Conservation (phyloP, 2,329 filamentous ascomycete genomes). For the Lasiodiplodia hormozganensis region DNA sequence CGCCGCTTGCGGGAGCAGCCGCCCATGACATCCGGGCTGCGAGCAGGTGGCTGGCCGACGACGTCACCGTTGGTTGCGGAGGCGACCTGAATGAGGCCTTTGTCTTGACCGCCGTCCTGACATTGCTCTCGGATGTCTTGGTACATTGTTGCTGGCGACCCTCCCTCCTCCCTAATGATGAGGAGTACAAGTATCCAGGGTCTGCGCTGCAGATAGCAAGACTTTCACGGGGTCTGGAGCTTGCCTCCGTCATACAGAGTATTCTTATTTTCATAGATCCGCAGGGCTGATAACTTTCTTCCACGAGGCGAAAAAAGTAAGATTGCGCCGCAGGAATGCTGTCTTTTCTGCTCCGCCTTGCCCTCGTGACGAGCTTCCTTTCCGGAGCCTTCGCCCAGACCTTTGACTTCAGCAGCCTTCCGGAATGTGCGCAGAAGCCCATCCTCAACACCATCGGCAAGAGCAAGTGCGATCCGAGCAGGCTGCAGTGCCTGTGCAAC, state of each 20-base stretch:
- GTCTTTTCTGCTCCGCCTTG: background rate
- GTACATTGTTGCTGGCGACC: constrained; percentile 9
- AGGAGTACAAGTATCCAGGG: background rate
- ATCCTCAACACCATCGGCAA: constrained; percentile 25
- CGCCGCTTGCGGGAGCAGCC: constrained; percentile 18
- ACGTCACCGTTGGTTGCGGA: constrained; percentile 5
- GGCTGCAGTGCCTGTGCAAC: constrained; percentile 26
- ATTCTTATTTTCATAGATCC: background rate
- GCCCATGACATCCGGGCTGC: background rate
- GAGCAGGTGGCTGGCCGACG: background rate
- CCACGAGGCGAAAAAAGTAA: background rate
- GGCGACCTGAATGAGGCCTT: constrained; percentile 1
- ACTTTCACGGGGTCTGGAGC: background rate
- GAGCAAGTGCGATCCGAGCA: constrained; percentile 27
- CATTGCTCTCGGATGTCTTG: constrained; percentile 1
- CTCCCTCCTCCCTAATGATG: background rate
- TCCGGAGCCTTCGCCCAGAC: background rate
- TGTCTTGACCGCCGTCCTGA: background rate
- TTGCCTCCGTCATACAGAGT: background rate
- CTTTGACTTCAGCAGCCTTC: constrained; percentile 21
- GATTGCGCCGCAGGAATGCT: constrained; percentile 18
- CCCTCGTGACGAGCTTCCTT: background rate
- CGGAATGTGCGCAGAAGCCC: constrained; percentile 20
- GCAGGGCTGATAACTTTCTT: background rate
- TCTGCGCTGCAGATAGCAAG: background rate